Evolutionary conservation across 2,329 filamentous ascomycete species (phyloP), one percentile per base, ranked within the genome.

Genomic region (Chaetomium sp.): DNA sequence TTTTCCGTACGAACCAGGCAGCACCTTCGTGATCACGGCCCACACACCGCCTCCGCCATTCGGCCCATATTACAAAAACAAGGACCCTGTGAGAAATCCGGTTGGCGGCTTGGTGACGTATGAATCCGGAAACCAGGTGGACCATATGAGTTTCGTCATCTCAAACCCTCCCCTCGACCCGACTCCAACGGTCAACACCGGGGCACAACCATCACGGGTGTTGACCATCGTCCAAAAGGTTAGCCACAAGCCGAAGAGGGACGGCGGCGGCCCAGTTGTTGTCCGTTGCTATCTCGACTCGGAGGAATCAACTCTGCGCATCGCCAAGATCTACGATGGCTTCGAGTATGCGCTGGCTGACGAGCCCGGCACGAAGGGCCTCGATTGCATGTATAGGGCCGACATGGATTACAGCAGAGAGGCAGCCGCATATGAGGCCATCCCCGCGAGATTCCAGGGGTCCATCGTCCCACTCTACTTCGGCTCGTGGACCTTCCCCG

Each of bases 331-430:
- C 21, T 50, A 50, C 21, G 47, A 50, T 12, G 47, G 47, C 1
- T 50, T 50, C n/a, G 21, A 50, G 21, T 50, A 50, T 9, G 47
- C 8, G 21, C 21, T 50, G 47, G 47, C 47, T 4, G 47, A 50
- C 4, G 47, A 50, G 5, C 25, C 25, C 3, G 50, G 27, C 25
- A 2, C n/a, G n/a, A 6, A n/a, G 1, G 33, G n/a, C 8, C 2
- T 0, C 35, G 60, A 62, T 9, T 56, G 53, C n/a, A 62, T 55
- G 51, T 62, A 31, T 4, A 2, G 3, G 23, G 51, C 60, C 38
- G 60, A 62, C 49, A 29, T 47, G 42, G 6, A 35, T 53, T 62
- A 62, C 23, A 62, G 49, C 19, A n/a, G 60, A 42, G 60, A 62
- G 50, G 35, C 60, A 1, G 51, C 49, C 27, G 38, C 60, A 7